A percentile compares a stretch with the other conserved stretches of the same genome.
Evolutionary conservation across 495 filamentous ascomycete genomes (phyloP).

Genomic region (Aspergillus carlsbadensis): DNA sequence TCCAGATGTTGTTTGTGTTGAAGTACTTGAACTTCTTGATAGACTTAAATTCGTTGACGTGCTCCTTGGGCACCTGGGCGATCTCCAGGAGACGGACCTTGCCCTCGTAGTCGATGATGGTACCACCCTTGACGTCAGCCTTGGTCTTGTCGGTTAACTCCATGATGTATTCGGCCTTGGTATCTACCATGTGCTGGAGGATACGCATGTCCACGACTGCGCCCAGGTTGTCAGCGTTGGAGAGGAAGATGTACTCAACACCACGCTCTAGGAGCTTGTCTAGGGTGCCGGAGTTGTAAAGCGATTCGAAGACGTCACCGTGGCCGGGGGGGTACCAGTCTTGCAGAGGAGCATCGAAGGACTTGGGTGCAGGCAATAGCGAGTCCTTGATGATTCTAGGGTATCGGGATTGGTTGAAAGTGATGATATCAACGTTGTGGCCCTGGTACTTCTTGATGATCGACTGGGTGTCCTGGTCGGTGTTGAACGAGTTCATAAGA

Average conservation of each 20-base stretch:
- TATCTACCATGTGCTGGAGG: slow-evolving; percentile 98
- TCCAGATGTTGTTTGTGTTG: slow-evolving; percentile 99
- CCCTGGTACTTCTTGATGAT: slow-evolving; percentile 99
- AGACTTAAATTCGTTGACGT: slow-evolving; percentile 99
- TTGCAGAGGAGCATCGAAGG: slow-evolving; percentile 78
- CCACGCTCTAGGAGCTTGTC: slow-evolving; percentile 93
- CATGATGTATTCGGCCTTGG: slow-evolving; percentile 97
- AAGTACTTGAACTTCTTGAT: slow-evolving; percentile 99
- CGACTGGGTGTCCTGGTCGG: slow-evolving; percentile 93
- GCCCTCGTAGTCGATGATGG: slow-evolving; percentile 99
- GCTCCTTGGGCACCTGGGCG: slow-evolving; percentile 99
- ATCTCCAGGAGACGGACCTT: slow-evolving; percentile 96
- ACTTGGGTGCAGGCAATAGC: slow-evolving; percentile 91
- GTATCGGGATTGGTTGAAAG: slow-evolving; percentile 99
- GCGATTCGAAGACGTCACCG: slow-evolving; percentile 99
- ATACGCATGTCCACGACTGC: slow-evolving; percentile 97
- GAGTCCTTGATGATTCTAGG: slow-evolving; percentile 98
- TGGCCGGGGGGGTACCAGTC: slow-evolving; percentile 99
- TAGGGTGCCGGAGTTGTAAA: slow-evolving; percentile 98
- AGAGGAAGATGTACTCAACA: slow-evolving; percentile 97
- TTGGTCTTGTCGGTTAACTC: slow-evolving; percentile 99
- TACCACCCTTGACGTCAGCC: slow-evolving; percentile 99
- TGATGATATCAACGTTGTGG: slow-evolving; percentile 98
- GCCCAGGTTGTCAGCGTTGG: slow-evolving; percentile 98
- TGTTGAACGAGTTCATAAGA: slow-evolving; percentile 99